These are phyloP conservation scores for Aspergillus proliferans DNA, from an alignment of 2,329 filamentous ascomycete genomes.

Conservation along the genomic window DNA sequence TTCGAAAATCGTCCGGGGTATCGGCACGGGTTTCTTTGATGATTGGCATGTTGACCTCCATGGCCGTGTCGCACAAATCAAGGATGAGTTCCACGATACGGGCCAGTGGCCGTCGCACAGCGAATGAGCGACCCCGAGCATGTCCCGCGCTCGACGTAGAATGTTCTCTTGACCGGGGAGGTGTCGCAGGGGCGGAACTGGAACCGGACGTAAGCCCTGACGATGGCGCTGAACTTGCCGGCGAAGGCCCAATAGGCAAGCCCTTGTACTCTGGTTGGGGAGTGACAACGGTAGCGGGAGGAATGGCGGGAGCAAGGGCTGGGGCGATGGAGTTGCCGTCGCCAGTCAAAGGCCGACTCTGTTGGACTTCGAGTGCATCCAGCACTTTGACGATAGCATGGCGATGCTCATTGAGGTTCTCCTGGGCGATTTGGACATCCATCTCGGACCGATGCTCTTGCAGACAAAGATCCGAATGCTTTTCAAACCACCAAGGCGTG, in stretches of 20 bases:
- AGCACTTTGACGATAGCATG: conserved; percentile 92
- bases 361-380: conserved; percentile 72
- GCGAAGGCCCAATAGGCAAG: conserved; percentile 70
- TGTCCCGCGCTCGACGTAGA: conserved; percentile 67
- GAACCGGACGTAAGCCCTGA: conserved; percentile 66
- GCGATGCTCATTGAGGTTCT: conserved; percentile 83
- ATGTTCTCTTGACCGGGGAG: conserved; percentile 61
- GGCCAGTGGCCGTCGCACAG: conserved; percentile 78
- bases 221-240: conserved; percentile 61
- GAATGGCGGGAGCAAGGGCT: background rate
- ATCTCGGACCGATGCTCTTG: conserved; percentile 96
- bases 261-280: conserved; percentile 79
- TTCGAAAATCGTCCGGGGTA: conserved; percentile 69
- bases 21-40: conserved; percentile 73
- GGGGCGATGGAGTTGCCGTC: conserved; percentile 38
- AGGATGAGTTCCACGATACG: conserved; percentile 92
- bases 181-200: conserved; percentile 61
- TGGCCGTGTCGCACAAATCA: conserved; percentile 89
- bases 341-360: conserved; percentile 34
- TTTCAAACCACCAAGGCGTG: conserved; percentile 99
- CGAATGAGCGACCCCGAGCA: conserved; percentile 77
- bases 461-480: conserved; percentile 91
- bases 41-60: conserved; percentile 89
- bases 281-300: conserved; percentile 18
- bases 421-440: conserved; percentile 94